A percentile compares a stretch with the other conserved stretches of the same genome.
Evolutionary conservation across 164 flowering plant species (phyloP).

Genomic region (Pachysandra terminalis): DNA sequence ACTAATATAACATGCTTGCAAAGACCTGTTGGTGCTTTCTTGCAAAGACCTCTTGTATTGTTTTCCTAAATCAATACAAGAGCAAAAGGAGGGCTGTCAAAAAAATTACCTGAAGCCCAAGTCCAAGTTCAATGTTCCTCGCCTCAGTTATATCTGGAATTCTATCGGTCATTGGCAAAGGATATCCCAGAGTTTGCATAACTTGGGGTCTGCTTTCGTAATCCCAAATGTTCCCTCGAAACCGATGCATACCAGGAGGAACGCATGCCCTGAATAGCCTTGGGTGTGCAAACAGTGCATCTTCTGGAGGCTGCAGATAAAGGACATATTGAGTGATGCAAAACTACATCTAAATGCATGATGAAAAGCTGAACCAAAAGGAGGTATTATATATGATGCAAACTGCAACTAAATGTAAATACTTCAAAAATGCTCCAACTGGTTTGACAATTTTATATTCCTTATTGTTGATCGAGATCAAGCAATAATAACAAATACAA

Average conservation of each 20-base stretch:
- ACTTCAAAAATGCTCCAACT: background rate
- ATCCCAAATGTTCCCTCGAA: conserved; percentile 96
- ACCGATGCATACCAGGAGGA: conserved; percentile 98
- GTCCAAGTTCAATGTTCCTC: conserved; percentile 93
- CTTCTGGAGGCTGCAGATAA: conserved; percentile 71
- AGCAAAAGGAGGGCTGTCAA: background rate
- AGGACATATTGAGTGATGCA: background rate
- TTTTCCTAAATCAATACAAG: background rate
- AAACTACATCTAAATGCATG: background rate
- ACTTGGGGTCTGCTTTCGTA: conserved; percentile 82
- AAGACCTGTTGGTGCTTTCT: too few relatives aligned
- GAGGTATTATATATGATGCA: too few relatives aligned
- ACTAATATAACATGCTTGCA: too few relatives aligned
- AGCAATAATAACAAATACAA: too few relatives aligned
- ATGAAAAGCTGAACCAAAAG: too few relatives aligned
- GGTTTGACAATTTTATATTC: background rate
- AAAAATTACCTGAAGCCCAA: conserved; percentile 81
- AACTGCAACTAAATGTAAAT: background rate
- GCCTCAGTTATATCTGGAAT: conserved; percentile 92
- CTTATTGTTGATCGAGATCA: too few relatives aligned
- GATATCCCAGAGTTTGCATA: conserved; percentile 84
- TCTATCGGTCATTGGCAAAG: conserved; percentile 60
- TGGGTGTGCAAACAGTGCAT: conserved; percentile 93
- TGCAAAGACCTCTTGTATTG: too few relatives aligned
- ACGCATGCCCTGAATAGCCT: conserved; percentile 93